Conservation (phyloP, 495 filamentous ascomycete genomes). For the Filosporella fistucella region DNA sequence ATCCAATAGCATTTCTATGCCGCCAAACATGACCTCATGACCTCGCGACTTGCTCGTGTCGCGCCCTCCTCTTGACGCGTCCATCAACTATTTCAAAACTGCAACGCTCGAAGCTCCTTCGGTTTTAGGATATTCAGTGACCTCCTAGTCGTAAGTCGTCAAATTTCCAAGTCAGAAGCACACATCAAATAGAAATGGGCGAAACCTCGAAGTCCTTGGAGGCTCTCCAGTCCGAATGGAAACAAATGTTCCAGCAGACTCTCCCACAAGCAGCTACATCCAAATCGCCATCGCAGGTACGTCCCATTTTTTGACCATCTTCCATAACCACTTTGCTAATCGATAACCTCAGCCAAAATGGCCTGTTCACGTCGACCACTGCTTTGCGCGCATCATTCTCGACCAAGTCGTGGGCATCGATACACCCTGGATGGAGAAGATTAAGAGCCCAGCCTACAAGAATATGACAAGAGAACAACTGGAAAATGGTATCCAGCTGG, state of each 20-base stretch:
- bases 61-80: slow-evolving; percentile 21
- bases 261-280: slow-evolving; percentile 16
- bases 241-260: slow-evolving; percentile 15
- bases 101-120: no score
- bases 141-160: no score
- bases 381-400: slow-evolving; percentile 27
- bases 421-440: slow-evolving; percentile 21
- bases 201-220: no score
- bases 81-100: background rate
- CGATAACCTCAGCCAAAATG: slow-evolving; percentile 8
- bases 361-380: slow-evolving; percentile 17
- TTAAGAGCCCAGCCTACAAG: slow-evolving; percentile 22
- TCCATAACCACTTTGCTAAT: background rate
- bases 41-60: slow-evolving; percentile 18
- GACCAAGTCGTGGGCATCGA: slow-evolving; percentile 21
- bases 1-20: no score
- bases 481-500: slow-evolving; percentile 23
- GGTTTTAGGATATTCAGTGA: no score
- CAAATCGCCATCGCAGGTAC: slow-evolving; percentile 10
- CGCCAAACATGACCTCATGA: slow-evolving; percentile 17
- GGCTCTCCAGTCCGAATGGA: slow-evolving; percentile 21
- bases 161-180: no score
- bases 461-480: slow-evolving; percentile 26
- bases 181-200: no score
- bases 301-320: background rate